A percentile compares a stretch with the other conserved stretches of the same genome.
These are phyloP conservation scores for Ophiostoma ulmi DNA, from an alignment of 2,329 filamentous ascomycete species.

Conservation along the genomic window DNA sequence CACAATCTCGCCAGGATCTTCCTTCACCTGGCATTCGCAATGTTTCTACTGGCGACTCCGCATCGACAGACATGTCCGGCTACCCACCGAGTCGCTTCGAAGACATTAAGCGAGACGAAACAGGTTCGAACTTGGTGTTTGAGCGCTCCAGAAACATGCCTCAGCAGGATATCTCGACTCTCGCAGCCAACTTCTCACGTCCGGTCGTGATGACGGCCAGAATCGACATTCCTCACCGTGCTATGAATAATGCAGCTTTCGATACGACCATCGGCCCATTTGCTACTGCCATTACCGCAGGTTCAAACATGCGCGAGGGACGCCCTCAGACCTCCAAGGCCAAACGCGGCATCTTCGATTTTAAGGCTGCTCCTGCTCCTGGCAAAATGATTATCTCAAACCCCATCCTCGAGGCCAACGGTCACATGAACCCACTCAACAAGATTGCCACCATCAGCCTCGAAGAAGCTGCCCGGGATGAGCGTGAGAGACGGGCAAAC, in stretches of 20 bases:
- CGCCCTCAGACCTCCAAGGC: conserved; percentile 22
- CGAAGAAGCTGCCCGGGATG: conserved; percentile 44
- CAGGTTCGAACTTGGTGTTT: neutral
- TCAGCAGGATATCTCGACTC: conserved; percentile 9
- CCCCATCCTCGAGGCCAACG: conserved; percentile 42
- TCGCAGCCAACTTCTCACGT: neutral
- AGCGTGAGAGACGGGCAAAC: conserved; percentile 42
- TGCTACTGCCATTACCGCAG: neutral
- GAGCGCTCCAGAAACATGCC: conserved; percentile 33
- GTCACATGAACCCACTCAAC: conserved; percentile 39
- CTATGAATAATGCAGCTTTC: neutral
- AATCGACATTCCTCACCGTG: neutral
- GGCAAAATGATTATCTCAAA: conserved; percentile 46
- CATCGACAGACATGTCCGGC: conserved; percentile 40
- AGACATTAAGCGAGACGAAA: conserved; percentile 43
- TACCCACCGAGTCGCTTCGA: conserved; percentile 46
- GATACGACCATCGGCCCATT: neutral
- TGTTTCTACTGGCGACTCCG: conserved; percentile 36
- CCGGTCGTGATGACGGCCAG: neutral
- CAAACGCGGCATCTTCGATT: conserved; percentile 33
- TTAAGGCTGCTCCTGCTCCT: conserved; percentile 30
- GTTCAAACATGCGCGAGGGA: neutral
- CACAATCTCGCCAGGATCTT: conserved; percentile 32
- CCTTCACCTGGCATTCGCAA: conserved; percentile 39
- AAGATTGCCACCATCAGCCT: conserved; percentile 49